A percentile compares a stretch with the other conserved stretches of the same genome.
Conservation (phyloP, 1,284 basidiomycete genomes). For the Schizophyllum amplum region DNA sequence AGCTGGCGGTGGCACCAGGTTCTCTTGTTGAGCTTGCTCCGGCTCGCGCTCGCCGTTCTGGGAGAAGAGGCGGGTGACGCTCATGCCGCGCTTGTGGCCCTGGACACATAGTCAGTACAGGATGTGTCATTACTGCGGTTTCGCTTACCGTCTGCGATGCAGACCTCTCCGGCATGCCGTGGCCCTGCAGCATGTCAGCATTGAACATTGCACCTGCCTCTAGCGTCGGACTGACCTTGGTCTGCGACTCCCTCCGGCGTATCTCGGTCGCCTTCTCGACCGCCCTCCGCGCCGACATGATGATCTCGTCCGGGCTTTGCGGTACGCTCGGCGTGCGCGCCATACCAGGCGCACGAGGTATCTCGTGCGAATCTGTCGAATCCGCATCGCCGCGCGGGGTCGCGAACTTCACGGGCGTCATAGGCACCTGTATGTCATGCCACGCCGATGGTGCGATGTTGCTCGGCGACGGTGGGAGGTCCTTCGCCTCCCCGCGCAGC, state of each 20-base stretch:
- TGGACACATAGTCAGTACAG: neutral
- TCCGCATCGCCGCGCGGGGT: neutral
- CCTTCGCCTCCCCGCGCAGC: neutral
- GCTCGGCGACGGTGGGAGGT: neutral
- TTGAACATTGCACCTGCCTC: neutral
- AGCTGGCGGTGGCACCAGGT: constrained; percentile 13
- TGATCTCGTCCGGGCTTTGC: neutral
- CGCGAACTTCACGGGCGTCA: neutral
- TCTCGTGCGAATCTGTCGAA: neutral
- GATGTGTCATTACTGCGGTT: neutral
- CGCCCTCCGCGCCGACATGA: neutral
- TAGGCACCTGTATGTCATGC: neutral
- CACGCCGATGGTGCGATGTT: neutral
- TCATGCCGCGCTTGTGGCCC: neutral
- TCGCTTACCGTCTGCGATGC: neutral
- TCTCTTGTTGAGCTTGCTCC: constrained; percentile 6
- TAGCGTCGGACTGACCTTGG: neutral
- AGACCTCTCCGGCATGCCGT: neutral
- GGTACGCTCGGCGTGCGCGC: neutral
- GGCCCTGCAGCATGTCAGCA: too few relatives aligned
- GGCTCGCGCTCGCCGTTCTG: neutral
- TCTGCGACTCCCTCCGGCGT: neutral
- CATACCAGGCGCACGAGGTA: neutral
- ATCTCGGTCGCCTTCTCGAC: neutral
- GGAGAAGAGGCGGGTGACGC: neutral